Evolutionary conservation across 2,329 filamentous ascomycete species (phyloP).

Genomic region (Scedosporium minutisporum): DNA sequence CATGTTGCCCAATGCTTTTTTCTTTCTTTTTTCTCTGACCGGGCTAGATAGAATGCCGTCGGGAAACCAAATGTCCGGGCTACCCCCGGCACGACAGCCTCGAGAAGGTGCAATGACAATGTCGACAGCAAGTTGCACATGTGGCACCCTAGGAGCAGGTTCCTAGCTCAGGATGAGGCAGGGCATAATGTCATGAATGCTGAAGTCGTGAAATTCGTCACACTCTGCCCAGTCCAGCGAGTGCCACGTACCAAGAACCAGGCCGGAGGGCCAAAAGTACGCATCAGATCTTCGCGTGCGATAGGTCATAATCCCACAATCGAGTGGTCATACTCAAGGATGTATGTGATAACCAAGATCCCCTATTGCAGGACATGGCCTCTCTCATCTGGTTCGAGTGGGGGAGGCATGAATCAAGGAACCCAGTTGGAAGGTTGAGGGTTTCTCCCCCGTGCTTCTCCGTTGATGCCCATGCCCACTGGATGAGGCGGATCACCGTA

Average conservation of each 20-base stretch:
- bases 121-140: too few relatives aligned
- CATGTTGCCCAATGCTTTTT: too few relatives aligned
- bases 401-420: not conserved
- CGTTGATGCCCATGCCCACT: not conserved
- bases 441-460: too few relatives aligned
- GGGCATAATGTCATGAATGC: not conserved
- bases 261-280: not conserved
- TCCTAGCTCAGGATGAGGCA: not conserved
- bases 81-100: not conserved
- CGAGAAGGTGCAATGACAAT: not conserved
- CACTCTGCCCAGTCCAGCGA: not conserved
- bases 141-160: not conserved
- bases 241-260: constrained; percentile 3
- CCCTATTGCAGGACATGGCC: not conserved
- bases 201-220: not conserved
- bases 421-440: too few relatives aligned
- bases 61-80: too few relatives aligned
- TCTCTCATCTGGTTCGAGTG: not conserved
- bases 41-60: too few relatives aligned
- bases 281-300: not conserved
- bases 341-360: not conserved
- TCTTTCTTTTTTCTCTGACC: too few relatives aligned
- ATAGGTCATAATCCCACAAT: not conserved
- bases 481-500: not conserved
- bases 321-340: not conserved